Base-by-base conservation (phyloP, 257 asterid genomes). In the Ligustrum vulgare region DNA sequence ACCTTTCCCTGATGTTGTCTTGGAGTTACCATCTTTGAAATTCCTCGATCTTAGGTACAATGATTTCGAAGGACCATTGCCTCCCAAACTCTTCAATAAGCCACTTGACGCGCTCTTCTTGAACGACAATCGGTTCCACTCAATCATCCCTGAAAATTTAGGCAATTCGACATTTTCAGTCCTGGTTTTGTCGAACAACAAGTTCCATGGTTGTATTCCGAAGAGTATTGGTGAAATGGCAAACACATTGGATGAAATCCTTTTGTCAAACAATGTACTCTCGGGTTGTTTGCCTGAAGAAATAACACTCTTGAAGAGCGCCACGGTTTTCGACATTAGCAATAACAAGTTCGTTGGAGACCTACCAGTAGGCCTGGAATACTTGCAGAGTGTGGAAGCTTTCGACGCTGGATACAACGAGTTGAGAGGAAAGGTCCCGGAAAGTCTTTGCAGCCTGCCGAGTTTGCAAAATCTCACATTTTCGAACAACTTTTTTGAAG, bases 211-310 rank as follows among this genome's bases (percentile, higher is more conserved):
- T 0, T 91, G 98, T 72, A 75, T 93, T 5, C 98, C 98, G 0
- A 75, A 36, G 18, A 90, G 91, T 84, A 88, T 93, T 25, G 97
- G 95, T 0, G 79, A 80, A 8, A 89, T 93, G 98, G 89, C 78
- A 0, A 84, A 84, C 6, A 85, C 88, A 11, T 10, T 93, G 25
- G 89, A 93, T 60, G 96, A 93, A 76, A 16, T 93, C 31, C 72
- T 82, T 5, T 22, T 82, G 1, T 58, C 92, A 1, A 54, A 80
- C 34, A 91, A 91, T n/a, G 72, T 45, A 2, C 79, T 93, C 33
- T 87, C 97, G 0, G 98, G 98, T 4, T 93, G 98, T 49, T 45
- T 93, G 77, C 94, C 98, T 0, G 96, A 93, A 36, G 93, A 91
- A 66, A 78, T 93, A 66, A 83, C 91, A 1, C 9, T 78, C n/a